Base-by-base conservation (phyloP, 331 rosid species). In the Acacia pycnantha region DNA sequence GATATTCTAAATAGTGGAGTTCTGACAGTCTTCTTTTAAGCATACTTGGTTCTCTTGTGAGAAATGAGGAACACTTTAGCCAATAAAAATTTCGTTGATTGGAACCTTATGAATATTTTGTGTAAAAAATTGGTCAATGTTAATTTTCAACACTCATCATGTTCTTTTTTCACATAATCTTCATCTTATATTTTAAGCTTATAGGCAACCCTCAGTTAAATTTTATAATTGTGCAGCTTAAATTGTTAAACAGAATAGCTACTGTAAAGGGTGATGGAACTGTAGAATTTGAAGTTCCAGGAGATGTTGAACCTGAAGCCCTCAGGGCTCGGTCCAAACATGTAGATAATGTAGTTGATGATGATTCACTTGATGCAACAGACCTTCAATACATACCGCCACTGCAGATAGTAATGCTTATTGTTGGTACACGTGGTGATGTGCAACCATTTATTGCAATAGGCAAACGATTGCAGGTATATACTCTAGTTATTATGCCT, bases 401-500 rank as follows among this genome's bases (percentile, higher is more conserved):
- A 31, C 41, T 93, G 83, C 94, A 94, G 82, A 90, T 96, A 81
- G 99, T 96, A 67, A 89, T 96, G 91, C 98, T 96, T 87, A 96
- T 96, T 85, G 99, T 96, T 79, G 99, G 99, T 29, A 96, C 99
- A 31, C 97, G 98, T 3, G 99, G 99, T 81, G 99, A 96, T 86
- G 99, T 96, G 78, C 99, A 96, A 31, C 99, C 99, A 22, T 96
- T 96, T 88, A 66, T 92, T 77, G 99, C 99, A 65, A 94, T 96
- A 46, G 99, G 98, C 31, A 96, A 96, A 84, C 93, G 97, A 67
- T 88, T 96, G 82, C 99, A 96, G 95, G 99, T 96, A 72, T 59
- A 46, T 47, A 44, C 14, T 66, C 69, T 47, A 59, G 79, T 70
- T 2, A 2, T 82, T 50, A 70, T 70, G 46, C 74, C 77, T 51